A percentile compares a stretch with the other conserved stretches of the same genome.
Evolutionary conservation across 176 grass and related monocot species (phyloP).

Genomic region (Avena atlantica): DNA sequence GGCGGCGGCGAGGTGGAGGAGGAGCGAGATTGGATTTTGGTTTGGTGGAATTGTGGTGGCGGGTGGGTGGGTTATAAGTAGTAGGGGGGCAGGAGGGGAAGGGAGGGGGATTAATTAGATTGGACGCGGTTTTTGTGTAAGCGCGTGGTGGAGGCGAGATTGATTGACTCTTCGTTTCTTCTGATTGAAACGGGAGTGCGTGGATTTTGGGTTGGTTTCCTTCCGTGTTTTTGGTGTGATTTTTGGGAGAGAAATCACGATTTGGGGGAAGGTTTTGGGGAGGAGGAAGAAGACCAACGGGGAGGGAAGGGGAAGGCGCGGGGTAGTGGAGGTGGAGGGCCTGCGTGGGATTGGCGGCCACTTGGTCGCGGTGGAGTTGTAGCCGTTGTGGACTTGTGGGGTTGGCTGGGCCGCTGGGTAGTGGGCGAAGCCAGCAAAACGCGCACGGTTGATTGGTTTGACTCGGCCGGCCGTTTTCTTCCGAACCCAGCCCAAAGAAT

Average conservation of each 20-base stretch:
- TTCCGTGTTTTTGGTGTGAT: neutral
- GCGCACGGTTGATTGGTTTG: no score
- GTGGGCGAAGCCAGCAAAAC: no score
- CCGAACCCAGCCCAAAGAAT: no score
- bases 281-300: no score
- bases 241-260: neutral
- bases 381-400: no score
- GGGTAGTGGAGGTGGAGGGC: no score
- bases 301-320: no score
- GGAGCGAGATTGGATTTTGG: neutral
- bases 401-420: no score
- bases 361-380: no score
- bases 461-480: no score
- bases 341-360: no score
- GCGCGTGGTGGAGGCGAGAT: constrained; percentile 1
- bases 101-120: neutral
- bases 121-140: neutral
- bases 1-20: neutral
- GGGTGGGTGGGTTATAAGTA: neutral
- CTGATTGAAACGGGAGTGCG: neutral
- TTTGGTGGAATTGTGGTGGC: neutral
- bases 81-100: no score
- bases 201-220: neutral
- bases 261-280: neutral
- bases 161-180: neutral